Evolutionary conservation across 2,329 filamentous ascomycete species (phyloP), one percentile per base, ranked within the genome.

Genomic region (Cercospora nicotianae): DNA sequence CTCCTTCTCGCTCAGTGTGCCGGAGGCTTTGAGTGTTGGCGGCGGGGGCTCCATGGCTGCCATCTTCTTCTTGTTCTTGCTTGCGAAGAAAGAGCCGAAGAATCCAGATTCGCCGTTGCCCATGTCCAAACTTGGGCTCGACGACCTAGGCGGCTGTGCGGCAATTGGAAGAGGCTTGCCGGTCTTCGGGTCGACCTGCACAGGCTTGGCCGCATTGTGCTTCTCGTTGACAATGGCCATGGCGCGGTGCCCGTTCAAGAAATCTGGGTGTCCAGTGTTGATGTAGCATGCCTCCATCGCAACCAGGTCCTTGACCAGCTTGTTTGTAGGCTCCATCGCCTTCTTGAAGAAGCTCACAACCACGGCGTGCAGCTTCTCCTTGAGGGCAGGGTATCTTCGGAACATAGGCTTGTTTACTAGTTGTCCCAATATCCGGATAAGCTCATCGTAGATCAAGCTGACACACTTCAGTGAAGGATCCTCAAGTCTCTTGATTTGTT

Each of bases 21-120:
- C 94, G 3, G 93, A 96, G 36, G 95, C 95, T 84, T 97, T 99
- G 67, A 99, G 88, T 51, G 89, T 94, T 31, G 95, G 88, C 70
- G 95, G 95, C 45, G 95, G 95, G 13, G 95, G 86, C 80, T 99
- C 95, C 95, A 99, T 99, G 59, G 94, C 94, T n/a, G 95, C 95
- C 83, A 96, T 96, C 90, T 97, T 98, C 88, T 99, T 99, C 89
- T 98, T 99, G 84, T 98, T 99, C 88, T 98, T 99, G 78, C 92
- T 94, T 10, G 95, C 93, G 79, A 97, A 99, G 87, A 99, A 99
- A 77, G 92, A 96, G 74, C 95, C 95, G 76, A 99, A 99, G 87
- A 99, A 99, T 42, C 94, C 93, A 36, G 69, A 68, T 16, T 79
- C 76, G 9, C 78, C 84, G 77, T 83, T 81, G 51, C 78, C 73